Conservation (phyloP, 192 early-diverging fungal species). For the Coemansia asiatica region DNA sequence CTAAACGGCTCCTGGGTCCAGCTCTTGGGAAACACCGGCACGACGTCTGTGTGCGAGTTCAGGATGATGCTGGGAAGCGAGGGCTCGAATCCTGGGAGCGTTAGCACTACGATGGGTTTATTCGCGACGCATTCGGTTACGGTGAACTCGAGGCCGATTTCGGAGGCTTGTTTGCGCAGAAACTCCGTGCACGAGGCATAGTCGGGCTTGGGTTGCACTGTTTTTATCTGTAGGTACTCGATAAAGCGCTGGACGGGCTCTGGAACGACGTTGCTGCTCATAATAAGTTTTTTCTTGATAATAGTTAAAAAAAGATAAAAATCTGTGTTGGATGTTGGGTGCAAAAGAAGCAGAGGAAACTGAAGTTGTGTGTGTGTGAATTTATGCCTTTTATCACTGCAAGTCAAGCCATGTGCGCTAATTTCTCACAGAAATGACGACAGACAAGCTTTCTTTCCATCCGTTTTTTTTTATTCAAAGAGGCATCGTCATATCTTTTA, state of each 20-base stretch:
- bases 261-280: background rate
- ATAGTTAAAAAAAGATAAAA: background rate
- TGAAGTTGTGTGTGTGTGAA: no score
- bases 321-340: no score
- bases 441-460: no score
- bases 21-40: slow-evolving; percentile 76
- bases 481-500: no score
- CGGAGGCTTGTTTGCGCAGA: slow-evolving; percentile 65
- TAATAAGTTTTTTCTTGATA: background rate
- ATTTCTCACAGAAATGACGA: background rate
- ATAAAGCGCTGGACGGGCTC: slow-evolving; percentile 61
- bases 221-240: slow-evolving; percentile 82
- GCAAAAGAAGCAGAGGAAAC: no score
- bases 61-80: slow-evolving; percentile 64
- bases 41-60: slow-evolving; percentile 89
- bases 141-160: slow-evolving; percentile 63
- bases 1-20: slow-evolving; percentile 81
- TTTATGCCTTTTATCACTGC: no score
- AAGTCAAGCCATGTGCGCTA: background rate
- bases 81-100: slow-evolving; percentile 63
- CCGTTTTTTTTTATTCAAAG: background rate
- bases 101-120: slow-evolving; percentile 75
- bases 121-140: slow-evolving; percentile 59
- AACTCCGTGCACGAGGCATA: slow-evolving; percentile 66
- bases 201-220: slow-evolving; percentile 82